A percentile compares a stretch with the other conserved stretches of the same genome.
phyloP scores from a whole-genome alignment of 345 rosid genomes.

The Corymbia maculata region DNA sequence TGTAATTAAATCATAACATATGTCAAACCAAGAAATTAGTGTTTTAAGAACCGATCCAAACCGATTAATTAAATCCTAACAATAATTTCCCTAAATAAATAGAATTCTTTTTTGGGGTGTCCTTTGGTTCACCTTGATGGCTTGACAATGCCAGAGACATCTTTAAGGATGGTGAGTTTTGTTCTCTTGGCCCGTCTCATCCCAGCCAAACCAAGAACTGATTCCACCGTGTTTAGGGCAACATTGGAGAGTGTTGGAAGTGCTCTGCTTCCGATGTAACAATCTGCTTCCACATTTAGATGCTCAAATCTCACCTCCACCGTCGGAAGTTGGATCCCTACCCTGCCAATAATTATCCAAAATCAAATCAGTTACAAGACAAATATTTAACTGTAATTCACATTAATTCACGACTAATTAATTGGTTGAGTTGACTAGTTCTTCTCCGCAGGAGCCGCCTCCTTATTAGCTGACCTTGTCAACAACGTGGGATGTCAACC shows the following conservation, averaged over 20 bases:
- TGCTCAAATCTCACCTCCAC: slow-evolving; percentile 77
- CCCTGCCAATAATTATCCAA: slow-evolving; percentile 30
- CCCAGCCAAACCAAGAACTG: slow-evolving; percentile 40
- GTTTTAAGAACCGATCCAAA: not conserved
- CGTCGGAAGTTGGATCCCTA: slow-evolving; percentile 69
- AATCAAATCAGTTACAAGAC: not conserved
- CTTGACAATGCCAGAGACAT: slow-evolving; percentile 57
- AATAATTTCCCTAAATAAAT: not conserved
- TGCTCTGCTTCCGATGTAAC: slow-evolving; percentile 70
- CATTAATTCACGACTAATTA: not conserved
- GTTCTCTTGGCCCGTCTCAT: slow-evolving; percentile 51
- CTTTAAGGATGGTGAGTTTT: slow-evolving; percentile 73
- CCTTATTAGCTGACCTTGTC: not conserved
- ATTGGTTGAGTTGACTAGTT: not conserved
- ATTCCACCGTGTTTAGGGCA: slow-evolving; percentile 58
- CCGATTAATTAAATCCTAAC: not conserved
- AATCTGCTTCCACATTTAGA: slow-evolving; percentile 60
- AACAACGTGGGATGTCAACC: not conserved
- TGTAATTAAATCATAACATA: not conserved
- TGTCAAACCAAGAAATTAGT: not conserved
- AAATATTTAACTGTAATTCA: not conserved
- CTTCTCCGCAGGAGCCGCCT: not conserved
- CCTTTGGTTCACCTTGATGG: slow-evolving; percentile 46
- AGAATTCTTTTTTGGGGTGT: too few relatives aligned
- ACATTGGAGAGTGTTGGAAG: slow-evolving; percentile 70